Evolutionary conservation across 495 filamentous ascomycete genomes (phyloP).

Genomic region (Neurospora terricola): DNA sequence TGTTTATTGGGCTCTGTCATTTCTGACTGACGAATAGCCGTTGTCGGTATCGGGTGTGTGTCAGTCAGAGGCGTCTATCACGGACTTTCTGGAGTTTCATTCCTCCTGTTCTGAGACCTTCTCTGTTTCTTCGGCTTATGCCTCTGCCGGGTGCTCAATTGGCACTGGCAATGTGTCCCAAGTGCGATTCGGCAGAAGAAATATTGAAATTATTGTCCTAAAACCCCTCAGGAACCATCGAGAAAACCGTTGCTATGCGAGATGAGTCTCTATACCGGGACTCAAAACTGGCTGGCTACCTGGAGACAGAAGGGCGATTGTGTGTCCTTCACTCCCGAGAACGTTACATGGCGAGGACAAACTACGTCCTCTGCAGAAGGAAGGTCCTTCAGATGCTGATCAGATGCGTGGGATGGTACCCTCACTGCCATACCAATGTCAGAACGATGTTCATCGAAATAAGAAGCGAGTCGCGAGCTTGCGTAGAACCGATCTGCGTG

Average conservation of each 20-base stretch:
- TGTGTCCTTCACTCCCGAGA: background rate
- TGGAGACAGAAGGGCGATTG: background rate
- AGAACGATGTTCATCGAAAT: background rate
- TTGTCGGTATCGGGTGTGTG: background rate
- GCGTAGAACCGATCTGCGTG: background rate
- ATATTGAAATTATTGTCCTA: background rate
- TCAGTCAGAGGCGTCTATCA: background rate
- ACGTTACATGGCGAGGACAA: background rate
- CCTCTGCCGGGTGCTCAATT: background rate
- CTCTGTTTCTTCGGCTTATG: background rate
- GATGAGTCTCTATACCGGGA: background rate
- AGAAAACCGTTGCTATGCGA: background rate
- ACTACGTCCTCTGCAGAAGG: background rate
- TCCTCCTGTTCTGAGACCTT: background rate
- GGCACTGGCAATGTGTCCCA: background rate
- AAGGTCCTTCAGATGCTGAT: background rate
- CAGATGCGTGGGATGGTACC: background rate
- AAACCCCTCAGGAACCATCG: background rate
- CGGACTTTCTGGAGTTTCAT: background rate
- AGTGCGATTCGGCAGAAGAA: background rate
- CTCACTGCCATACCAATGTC: background rate
- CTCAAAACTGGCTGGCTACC: background rate
- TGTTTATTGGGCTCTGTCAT: background rate
- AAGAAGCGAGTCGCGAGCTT: background rate
- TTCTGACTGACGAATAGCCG: background rate